Conservation (phyloP, 2,329 filamentous ascomycete species). For the Metarhizium sp. region DNA sequence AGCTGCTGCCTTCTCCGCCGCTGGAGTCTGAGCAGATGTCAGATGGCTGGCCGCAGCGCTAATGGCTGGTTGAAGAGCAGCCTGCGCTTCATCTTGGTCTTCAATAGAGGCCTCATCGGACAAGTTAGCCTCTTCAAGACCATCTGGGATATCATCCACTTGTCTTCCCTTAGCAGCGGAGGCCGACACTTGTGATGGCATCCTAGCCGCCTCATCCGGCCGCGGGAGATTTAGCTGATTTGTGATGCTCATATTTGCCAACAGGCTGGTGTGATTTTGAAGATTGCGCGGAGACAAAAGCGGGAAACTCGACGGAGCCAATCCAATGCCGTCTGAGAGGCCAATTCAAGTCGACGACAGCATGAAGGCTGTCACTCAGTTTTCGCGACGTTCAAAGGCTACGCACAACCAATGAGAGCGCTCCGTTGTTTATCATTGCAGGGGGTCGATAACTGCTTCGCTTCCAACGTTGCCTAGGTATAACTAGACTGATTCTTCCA, state of each 20-base stretch:
- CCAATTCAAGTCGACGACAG: neutral
- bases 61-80: constrained; percentile 49
- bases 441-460: neutral
- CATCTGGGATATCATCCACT: neutral
- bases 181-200: neutral
- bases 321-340: neutral
- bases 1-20: constrained; percentile 47
- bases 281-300: neutral
- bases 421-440: neutral
- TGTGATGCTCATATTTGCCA: neutral
- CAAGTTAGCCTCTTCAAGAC: constrained; percentile 8
- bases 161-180: neutral
- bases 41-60: constrained; percentile 47
- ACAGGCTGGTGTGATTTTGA: neutral
- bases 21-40: constrained; percentile 44
- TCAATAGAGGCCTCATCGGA: constrained; percentile 17
- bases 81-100: constrained; percentile 48
- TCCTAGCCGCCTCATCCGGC: neutral
- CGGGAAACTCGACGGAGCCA: neutral
- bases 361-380: neutral
- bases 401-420: neutral
- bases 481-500: neutral
- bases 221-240: neutral
- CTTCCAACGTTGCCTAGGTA: neutral
- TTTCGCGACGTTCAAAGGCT: neutral